These are phyloP conservation scores for Sinapis alba DNA, from an alignment of 441 rosid genomes.

Conservation along the genomic window DNA sequence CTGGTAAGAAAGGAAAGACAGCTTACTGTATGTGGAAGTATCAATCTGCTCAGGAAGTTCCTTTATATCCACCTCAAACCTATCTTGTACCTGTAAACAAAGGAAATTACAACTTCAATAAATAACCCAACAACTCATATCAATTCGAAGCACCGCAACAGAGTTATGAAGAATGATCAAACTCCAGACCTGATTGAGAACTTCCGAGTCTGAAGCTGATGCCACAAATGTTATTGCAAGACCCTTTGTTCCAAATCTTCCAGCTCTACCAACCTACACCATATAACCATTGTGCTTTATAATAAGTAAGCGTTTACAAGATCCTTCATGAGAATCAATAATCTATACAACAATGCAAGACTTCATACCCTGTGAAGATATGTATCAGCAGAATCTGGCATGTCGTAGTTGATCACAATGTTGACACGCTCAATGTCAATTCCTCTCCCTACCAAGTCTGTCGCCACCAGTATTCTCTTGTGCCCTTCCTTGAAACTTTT, in stretches of 20 bases:
- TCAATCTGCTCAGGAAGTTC: slow-evolving; percentile 98
- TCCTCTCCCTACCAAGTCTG: slow-evolving; percentile 96
- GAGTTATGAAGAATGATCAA: background rate
- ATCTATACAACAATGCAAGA: background rate
- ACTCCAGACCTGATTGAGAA: slow-evolving; percentile 79
- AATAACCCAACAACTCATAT: background rate
- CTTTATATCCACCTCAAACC: slow-evolving; percentile 97
- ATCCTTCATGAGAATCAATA: background rate
- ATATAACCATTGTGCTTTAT: background rate
- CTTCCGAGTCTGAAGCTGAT: slow-evolving; percentile 67
- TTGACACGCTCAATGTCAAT: slow-evolving; percentile 97
- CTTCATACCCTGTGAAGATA: slow-evolving; percentile 87
- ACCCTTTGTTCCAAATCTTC: slow-evolving; percentile 98
- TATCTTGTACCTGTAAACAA: slow-evolving; percentile 72
- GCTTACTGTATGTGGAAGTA: slow-evolving; percentile 91
- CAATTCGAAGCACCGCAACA: background rate
- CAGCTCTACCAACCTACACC: slow-evolving; percentile 90
- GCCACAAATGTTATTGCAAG: slow-evolving; percentile 96
- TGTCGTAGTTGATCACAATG: slow-evolving; percentile 94
- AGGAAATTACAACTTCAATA: background rate
- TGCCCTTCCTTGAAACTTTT: slow-evolving; percentile 98
- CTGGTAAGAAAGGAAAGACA: background rate
- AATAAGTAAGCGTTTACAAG: background rate
- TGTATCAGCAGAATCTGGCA: slow-evolving; percentile 99
- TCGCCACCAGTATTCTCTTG: slow-evolving; percentile 94